Percentiles rank a stretch among this genome's conserved stretches.
phyloP scores from a whole-genome alignment of 805 yeast genomes.

The Schizosaccharomyces pombe region ASM294v3 CU329670.1:3917001-3917500 shows the following conservation, averaged over 20 bases:
- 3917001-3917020: conserved; percentile 16
- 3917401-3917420: conserved; percentile 32
- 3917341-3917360: conserved; percentile 41
- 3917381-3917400: conserved; percentile 33
- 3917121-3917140: not conserved
- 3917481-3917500: not conserved
- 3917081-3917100: conserved; percentile 2
- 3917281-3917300: conserved; percentile 40
- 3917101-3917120: not conserved
- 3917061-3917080: conserved; percentile 21
- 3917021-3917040: conserved; percentile 15
- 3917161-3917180: conserved; percentile 40
- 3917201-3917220: conserved; percentile 22
- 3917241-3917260: conserved; percentile 32
- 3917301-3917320: conserved; percentile 16
- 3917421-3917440: conserved; percentile 44
- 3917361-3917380: conserved; percentile 56
- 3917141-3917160: conserved; percentile 15
- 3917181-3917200: conserved; percentile 21
- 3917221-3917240: conserved; percentile 29
- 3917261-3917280: conserved; percentile 22
- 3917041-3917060: conserved; percentile 29
- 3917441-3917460: conserved; percentile 81
- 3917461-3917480: conserved; percentile 32
- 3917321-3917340: not conserved